Evolutionary conservation across 1,284 basidiomycete genomes (phyloP), one percentile per base, ranked within the genome.

Genomic region (Trichosporon inkin): DNA sequence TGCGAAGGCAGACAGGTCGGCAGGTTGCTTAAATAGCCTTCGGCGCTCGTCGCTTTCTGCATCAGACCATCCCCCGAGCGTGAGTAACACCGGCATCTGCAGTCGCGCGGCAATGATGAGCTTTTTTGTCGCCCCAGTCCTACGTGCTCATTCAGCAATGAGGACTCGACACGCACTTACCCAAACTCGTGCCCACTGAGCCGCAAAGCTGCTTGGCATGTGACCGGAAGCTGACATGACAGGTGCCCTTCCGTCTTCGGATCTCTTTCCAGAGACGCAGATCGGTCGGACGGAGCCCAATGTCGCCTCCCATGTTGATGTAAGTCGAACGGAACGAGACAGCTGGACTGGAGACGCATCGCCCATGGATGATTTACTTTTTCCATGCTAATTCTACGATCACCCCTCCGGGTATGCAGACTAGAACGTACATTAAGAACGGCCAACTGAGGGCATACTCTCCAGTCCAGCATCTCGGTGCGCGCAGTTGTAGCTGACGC

Each of bases 391-490:
- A 49, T 49, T 49, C 44, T 49, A 32, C 28, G 44, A 49, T 17
- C 44, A 28, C 22, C 44, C 44, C n/a, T 14, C 28, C 10, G 44
- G 44, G 44, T 24, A 28, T 49, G 44, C 24, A 49, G 44, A 49
- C 24, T 49, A 49, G 44, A 49, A 22, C 28, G 44, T 49, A 49
- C 44, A 49, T 49, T 49, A 49, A 49, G 44, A 49, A 49, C 44
- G 44, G 44, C 44, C 44, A 49, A 49, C 44, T 49, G 44, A 49
- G 44, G 44, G 44, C 44, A 49, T 28, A 22, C 24, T 16, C 19
- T 49, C 24, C 44, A 32, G 14, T 49, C 44, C 44, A 49, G 44
- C 24, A 7, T 47, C 28, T 14, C 24, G 10, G 13, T 32, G 28
- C 28, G 8, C n/a, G 8, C 3, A 14, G 10, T 10, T 49, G 8